Evolutionary conservation across 228 moss, liverwort and hornwort genomes (phyloP).

Genomic region (Sphagnum magellanicum): DNA sequence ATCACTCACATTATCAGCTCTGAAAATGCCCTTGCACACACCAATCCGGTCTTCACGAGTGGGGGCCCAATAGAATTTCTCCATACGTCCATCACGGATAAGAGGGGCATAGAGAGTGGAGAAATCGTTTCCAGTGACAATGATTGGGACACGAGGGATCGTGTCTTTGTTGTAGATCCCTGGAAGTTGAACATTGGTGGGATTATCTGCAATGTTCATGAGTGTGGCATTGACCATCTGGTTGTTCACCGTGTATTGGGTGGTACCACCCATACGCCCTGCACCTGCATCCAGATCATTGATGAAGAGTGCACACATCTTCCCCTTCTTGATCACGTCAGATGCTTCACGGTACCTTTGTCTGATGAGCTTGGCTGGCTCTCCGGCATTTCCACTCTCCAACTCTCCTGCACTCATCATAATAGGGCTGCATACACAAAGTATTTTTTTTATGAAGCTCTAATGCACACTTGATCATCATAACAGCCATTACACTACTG

Average conservation of each 20-base stretch:
- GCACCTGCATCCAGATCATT: conserved; percentile 99
- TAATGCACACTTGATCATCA: too few relatives aligned
- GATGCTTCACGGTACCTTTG: conserved; percentile 95
- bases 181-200: conserved; percentile 87
- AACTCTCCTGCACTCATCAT: conserved; percentile 99
- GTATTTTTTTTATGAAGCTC: too few relatives aligned
- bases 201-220: conserved; percentile 93
- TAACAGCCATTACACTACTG: not conserved
- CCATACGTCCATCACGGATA: conserved; percentile 98
- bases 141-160: conserved; percentile 72
- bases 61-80: conserved; percentile 99
- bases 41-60: conserved; percentile 91
- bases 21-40: conserved; percentile 78
- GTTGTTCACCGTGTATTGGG: conserved; percentile 96
- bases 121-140: conserved; percentile 95
- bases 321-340: conserved; percentile 89
- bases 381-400: conserved; percentile 97
- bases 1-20: conserved; percentile 34
- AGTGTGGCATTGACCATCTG: conserved; percentile 99
- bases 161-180: conserved; percentile 86
- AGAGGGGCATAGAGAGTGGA: conserved; percentile 91
- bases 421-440: conserved; percentile 48
- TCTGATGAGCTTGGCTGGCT: conserved; percentile 93
- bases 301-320: conserved; percentile 95
- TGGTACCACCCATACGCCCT: conserved; percentile 94